Conservation (phyloP, 129 eudicot genomes). For the Glebionis coronaria region DNA sequence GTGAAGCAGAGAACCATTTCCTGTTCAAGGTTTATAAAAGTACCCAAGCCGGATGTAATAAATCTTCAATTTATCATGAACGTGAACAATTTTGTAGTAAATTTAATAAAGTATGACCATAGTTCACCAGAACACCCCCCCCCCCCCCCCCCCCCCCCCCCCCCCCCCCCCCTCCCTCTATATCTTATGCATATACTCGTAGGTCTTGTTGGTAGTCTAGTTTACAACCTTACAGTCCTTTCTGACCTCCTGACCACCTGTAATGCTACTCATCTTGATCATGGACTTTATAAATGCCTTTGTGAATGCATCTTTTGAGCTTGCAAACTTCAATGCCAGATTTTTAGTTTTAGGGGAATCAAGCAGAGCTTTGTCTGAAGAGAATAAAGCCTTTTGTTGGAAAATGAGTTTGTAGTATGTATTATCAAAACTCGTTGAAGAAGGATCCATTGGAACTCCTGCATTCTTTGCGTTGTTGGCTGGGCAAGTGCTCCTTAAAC, state of each 20-base stretch:
- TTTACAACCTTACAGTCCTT: slow-evolving; percentile 69
- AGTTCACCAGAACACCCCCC: not conserved
- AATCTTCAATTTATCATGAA: slow-evolving; percentile 12
- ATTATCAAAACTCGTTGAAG: slow-evolving; percentile 65
- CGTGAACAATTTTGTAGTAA: slow-evolving; percentile 15
- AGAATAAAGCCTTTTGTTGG: slow-evolving; percentile 57
- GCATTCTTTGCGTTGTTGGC: slow-evolving; percentile 49
- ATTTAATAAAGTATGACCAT: slow-evolving; percentile 6
- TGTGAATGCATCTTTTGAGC: slow-evolving; percentile 55
- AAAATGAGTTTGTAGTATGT: slow-evolving; percentile 65
- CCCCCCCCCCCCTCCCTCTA: too few species aligned
- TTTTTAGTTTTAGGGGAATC: slow-evolving; percentile 48
- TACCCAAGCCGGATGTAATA: not conserved
- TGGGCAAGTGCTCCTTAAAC: slow-evolving; percentile 50
- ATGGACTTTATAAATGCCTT: slow-evolving; percentile 61
- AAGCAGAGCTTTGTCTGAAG: slow-evolving; percentile 78
- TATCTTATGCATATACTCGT: slow-evolving; percentile 16
- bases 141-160: too few species aligned
- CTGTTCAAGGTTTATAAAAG: not conserved
- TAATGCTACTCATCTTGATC: slow-evolving; percentile 94
- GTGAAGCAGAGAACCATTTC: too few species aligned
- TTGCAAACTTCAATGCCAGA: slow-evolving; percentile 54
- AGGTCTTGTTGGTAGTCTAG: slow-evolving; percentile 22
- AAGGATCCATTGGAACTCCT: slow-evolving; percentile 77
- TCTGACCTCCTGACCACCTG: slow-evolving; percentile 82